These are phyloP conservation scores for Ormosia emarginata DNA, from an alignment of 306 rosid species.

Conservation along the genomic window DNA sequence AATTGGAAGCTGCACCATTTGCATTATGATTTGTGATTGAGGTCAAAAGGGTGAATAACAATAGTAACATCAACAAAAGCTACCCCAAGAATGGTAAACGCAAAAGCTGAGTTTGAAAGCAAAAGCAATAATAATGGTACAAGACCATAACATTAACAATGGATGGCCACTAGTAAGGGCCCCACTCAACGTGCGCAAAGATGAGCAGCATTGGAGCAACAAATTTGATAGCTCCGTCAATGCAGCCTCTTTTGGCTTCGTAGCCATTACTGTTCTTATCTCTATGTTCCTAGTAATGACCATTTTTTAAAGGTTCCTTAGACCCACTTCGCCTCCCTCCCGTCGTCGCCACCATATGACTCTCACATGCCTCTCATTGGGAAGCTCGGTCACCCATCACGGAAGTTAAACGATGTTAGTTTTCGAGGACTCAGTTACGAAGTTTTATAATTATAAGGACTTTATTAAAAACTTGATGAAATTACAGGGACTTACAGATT, in stretches of 20 bases:
- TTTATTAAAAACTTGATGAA: no score
- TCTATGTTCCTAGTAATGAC: constrained; percentile 97
- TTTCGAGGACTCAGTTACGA: no score
- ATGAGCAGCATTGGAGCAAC: no score
- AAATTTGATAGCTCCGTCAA: no score
- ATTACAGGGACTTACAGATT: no score
- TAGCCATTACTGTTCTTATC: constrained; percentile 92
- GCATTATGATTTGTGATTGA: no score
- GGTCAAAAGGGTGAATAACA: no score
- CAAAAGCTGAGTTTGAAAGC: not conserved
- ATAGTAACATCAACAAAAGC: no score
- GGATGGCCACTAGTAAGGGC: constrained; percentile 85
- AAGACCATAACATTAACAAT: constrained; percentile 26
- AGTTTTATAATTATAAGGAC: no score
- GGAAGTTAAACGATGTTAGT: no score
- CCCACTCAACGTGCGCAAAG: constrained; percentile 58
- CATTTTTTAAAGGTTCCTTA: constrained; percentile 76
- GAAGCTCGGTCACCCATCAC: constrained; percentile 62
- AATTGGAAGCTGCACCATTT: no score
- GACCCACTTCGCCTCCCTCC: constrained; percentile 60
- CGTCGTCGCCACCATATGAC: constrained; percentile 38
- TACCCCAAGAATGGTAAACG: not conserved
- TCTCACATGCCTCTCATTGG: constrained; percentile 36
- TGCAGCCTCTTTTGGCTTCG: no score
- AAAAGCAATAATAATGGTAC: constrained; percentile 28